Evolutionary conservation across 129 eudicot species (phyloP).

Genomic region (Flaveria brownii): DNA sequence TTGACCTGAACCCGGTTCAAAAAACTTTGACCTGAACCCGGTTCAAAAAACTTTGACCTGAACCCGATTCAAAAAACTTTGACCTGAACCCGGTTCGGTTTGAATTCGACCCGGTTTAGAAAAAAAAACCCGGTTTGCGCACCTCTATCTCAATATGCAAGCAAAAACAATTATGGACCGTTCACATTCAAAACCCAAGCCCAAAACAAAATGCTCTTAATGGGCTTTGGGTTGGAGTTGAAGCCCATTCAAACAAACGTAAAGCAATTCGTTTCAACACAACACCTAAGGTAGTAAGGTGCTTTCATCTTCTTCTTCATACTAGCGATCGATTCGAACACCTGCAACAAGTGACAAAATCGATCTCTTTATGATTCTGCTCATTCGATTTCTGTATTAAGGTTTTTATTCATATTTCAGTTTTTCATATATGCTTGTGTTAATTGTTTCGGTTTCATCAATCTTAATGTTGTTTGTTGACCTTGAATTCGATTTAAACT

Average conservation of each 20-base stretch:
- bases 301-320: background rate
- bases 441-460: background rate
- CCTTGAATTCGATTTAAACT: background rate
- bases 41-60: too few relatives aligned
- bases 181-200: too few relatives aligned
- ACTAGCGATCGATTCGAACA: background rate
- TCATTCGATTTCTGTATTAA: background rate
- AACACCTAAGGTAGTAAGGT: background rate
- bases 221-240: background rate
- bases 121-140: too few relatives aligned
- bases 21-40: too few relatives aligned
- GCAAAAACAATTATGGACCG: too few relatives aligned
- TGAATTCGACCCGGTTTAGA: too few relatives aligned
- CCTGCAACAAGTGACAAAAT: background rate
- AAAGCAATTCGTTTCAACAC: too few relatives aligned
- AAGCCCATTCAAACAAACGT: background rate
- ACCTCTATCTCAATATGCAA: too few relatives aligned
- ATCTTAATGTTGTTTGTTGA: background rate
- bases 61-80: too few relatives aligned
- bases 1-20: too few relatives aligned
- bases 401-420: background rate
- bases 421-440: background rate
- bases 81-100: too few relatives aligned
- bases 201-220: background rate
- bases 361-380: background rate